These are phyloP conservation scores for Mucor racemosus DNA, from an alignment of 371 early-diverging fungal species.

Conservation along the genomic window DNA sequence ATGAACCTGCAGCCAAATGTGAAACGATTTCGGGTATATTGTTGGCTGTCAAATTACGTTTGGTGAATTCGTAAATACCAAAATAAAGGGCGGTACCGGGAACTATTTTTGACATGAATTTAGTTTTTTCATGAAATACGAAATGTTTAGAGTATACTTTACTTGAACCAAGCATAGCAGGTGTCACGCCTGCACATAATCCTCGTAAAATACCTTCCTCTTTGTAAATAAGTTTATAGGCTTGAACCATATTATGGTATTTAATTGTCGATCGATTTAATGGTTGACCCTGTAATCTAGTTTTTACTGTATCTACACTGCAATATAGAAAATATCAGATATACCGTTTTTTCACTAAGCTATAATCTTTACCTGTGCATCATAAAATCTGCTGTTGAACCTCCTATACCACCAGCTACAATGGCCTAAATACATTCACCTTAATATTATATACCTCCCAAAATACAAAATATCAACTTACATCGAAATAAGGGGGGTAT, in stretches of 20 bases:
- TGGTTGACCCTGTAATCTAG: slow-evolving; percentile 75
- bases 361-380: slow-evolving; percentile 68
- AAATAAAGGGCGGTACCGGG: slow-evolving; percentile 77
- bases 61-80: slow-evolving; percentile 75
- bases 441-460: not conserved
- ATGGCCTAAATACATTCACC: slow-evolving; percentile 46
- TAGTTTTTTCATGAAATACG: not conserved
- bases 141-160: slow-evolving; percentile 8
- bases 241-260: slow-evolving; percentile 69
- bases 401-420: slow-evolving; percentile 75
- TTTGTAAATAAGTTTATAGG: slow-evolving; percentile 64
- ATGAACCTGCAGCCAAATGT: slow-evolving; percentile 74
- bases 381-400: slow-evolving; percentile 70
- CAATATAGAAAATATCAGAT: slow-evolving; percentile 52
- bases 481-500: slow-evolving; percentile 58
- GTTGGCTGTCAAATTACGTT: slow-evolving; percentile 62
- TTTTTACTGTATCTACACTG: slow-evolving; percentile 84
- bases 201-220: slow-evolving; percentile 76
- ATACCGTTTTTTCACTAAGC: slow-evolving; percentile 1
- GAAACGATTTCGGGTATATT: slow-evolving; percentile 64
- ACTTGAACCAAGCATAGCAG: slow-evolving; percentile 80
- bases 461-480: slow-evolving; percentile 18
- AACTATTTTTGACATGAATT: slow-evolving; percentile 37
- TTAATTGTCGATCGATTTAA: slow-evolving; percentile 51
- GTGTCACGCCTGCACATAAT: slow-evolving; percentile 73